These are phyloP conservation scores for Echeveria elegans DNA, from an alignment of 164 flowering plant species.

Conservation along the genomic window DNA sequence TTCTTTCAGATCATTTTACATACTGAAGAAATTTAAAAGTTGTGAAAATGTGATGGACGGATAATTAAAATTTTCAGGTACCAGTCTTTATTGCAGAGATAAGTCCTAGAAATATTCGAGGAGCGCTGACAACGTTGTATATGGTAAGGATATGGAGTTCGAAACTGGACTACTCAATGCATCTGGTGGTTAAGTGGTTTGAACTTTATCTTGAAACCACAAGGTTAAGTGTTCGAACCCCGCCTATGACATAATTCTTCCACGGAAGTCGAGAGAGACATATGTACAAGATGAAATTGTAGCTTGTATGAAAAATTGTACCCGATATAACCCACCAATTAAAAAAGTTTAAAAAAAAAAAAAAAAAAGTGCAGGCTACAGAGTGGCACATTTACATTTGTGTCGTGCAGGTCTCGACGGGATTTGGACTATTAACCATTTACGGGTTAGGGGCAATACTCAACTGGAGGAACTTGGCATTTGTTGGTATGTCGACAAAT, in stretches of 20 bases:
- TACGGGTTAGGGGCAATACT: slow-evolving; percentile 49
- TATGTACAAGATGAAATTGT: no score
- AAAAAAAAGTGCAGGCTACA: no score
- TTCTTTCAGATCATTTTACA: neutral
- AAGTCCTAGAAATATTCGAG: slow-evolving; percentile 56
- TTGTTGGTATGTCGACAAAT: slow-evolving; percentile 26
- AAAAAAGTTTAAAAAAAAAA: no score
- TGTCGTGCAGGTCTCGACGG: slow-evolving; percentile 39
- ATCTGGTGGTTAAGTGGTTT: no score
- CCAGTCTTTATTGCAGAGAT: slow-evolving; percentile 66
- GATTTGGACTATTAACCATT: slow-evolving; percentile 36
- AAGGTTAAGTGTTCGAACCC: no score
- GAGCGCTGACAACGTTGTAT: slow-evolving; percentile 44
- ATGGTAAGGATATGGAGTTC: slow-evolving; percentile 31
- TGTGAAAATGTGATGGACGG: neutral
- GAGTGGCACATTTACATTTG: no score
- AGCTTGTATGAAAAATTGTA: no score
- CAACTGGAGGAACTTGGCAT: slow-evolving; percentile 52
- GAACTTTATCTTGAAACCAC: no score
- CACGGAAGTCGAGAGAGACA: no score
- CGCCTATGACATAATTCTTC: no score
- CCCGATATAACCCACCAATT: no score
- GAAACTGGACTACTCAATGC: no score
- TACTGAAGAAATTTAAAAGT: neutral
- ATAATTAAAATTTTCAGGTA: slow-evolving; percentile 27